Evolutionary conservation across 2,329 filamentous ascomycete species (phyloP), one percentile per base, ranked within the genome.

Genomic region (Neofusicoccum umdonicola): DNA sequence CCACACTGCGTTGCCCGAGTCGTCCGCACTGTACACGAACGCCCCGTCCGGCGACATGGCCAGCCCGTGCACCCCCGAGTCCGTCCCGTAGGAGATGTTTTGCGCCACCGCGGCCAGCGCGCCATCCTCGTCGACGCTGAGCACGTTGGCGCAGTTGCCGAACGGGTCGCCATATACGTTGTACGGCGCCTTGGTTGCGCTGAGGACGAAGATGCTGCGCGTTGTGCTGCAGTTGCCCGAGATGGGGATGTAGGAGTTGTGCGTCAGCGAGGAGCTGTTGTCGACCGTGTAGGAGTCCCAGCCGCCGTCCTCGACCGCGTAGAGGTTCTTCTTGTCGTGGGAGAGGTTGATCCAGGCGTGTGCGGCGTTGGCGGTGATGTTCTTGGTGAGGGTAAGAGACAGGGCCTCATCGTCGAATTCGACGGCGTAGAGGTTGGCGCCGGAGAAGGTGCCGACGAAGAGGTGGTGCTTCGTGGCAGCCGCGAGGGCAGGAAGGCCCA

Each of bases 1-100:
- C 73, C 73, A 75, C 9, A 76, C 69, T 3, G 71, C 69, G 63
- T 74, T 73, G 31, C 71, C 73, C 67, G 69, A 72, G 57, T 73
- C 71, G 54, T 75, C 73, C 8, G 73, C 73, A 0, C 71, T 72
- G 65, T 74, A 75, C 42, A 75, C 45, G 65, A 73, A 74, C 37
- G 69, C 61, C 47, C 69, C 68, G 50, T 70, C 65, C 6, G 68
- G 62, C 35, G 65, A 68, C 17, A 74, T 44, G 5, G 66, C 68
- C 9, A 70, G 58, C 13, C 73, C 73, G 56, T 75, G 73, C 12
- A 75, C 70, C 8, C 71, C 72, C 3, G 66, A 66, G 37, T 17
- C 60, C 15, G 15, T 19, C 4, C 22, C 12, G 48, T 63, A 63
- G 5, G 22, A 37, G 1, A 63, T 27, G 39, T 63, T 63, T 22